Conservation (phyloP, 2,329 filamentous ascomycete genomes). For the Mariannaea elegans region DNA sequence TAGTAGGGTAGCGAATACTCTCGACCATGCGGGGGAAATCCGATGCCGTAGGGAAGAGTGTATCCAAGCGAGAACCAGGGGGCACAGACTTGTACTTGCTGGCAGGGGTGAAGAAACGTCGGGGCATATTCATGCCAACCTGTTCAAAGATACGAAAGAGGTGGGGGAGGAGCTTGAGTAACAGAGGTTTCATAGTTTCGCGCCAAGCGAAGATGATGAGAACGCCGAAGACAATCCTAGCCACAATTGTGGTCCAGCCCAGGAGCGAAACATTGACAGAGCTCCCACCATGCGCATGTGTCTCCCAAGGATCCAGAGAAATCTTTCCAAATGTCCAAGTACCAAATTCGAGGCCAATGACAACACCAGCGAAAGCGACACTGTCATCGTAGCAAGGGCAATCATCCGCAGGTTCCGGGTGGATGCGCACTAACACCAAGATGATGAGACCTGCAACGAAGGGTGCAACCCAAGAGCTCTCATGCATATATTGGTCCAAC, state of each 20-base stretch:
- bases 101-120: constrained; percentile 90
- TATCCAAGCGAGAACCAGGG: constrained; percentile 75
- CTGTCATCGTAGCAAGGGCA: constrained; percentile 98
- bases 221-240: constrained; percentile 82
- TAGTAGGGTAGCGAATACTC: constrained; percentile 78
- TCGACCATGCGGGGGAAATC: constrained; percentile 85
- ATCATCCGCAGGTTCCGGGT: constrained; percentile 95
- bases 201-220: constrained; percentile 89
- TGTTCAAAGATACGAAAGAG: constrained; percentile 87
- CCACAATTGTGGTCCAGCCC: constrained; percentile 69
- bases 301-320: constrained; percentile 53
- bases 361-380: constrained; percentile 89
- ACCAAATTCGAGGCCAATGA: constrained; percentile 84
- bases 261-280: constrained; percentile 73
- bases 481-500: constrained; percentile 77
- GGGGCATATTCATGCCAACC: constrained; percentile 79
- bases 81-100: constrained; percentile 89
- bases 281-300: constrained; percentile 56
- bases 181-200: constrained; percentile 83
- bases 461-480: constrained; percentile 71
- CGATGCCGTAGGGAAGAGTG: constrained; percentile 87
- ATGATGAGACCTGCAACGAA: constrained; percentile 71
- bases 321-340: constrained; percentile 82
- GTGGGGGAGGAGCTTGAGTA: constrained; percentile 82
- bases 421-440: constrained; percentile 82